phyloP scores from a whole-genome alignment of 805 yeast genomes.

The Schwanniomyces sp. region DNA sequence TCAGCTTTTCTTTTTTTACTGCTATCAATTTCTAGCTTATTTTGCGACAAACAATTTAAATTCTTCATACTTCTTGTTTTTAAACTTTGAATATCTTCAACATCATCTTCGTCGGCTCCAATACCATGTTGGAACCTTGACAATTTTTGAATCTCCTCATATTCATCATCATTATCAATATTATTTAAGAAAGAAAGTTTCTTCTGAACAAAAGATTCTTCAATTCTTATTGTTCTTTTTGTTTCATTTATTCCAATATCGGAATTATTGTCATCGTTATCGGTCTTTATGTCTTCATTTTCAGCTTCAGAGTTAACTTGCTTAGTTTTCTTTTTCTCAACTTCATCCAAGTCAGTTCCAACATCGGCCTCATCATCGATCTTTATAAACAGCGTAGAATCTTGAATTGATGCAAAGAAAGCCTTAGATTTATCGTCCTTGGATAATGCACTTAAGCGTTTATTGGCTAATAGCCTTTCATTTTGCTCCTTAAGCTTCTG shows the following conservation, averaged over 20 bases:
- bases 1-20: slow-evolving; percentile 11
- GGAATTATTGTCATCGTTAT: slow-evolving; percentile 13
- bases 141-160: slow-evolving; percentile 26
- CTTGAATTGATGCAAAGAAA: slow-evolving; percentile 64
- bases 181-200: slow-evolving; percentile 53
- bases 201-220: slow-evolving; percentile 55
- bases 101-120: slow-evolving; percentile 35
- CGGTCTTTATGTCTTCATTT: slow-evolving; percentile 5
- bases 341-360: slow-evolving; percentile 15
- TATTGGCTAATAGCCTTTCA: slow-evolving; percentile 47
- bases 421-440: slow-evolving; percentile 61
- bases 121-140: slow-evolving; percentile 38
- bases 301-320: slow-evolving; percentile 13
- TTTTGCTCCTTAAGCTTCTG: slow-evolving; percentile 48
- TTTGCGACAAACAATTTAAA: slow-evolving; percentile 20
- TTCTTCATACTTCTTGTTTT: slow-evolving; percentile 41
- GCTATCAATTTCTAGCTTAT: slow-evolving; percentile 20
- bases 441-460: slow-evolving; percentile 41
- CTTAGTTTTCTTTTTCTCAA: slow-evolving; percentile 19
- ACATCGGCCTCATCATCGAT: slow-evolving; percentile 21
- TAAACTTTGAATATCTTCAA: slow-evolving; percentile 46
- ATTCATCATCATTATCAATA: slow-evolving; percentile 31
- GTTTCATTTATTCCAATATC: slow-evolving; percentile 19
- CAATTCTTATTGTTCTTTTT: slow-evolving; percentile 37
- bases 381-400: slow-evolving; percentile 31